Evolutionary conservation across 2,329 filamentous ascomycete genomes (phyloP).

Genomic region (Aureobasidium namibiae): DNA sequence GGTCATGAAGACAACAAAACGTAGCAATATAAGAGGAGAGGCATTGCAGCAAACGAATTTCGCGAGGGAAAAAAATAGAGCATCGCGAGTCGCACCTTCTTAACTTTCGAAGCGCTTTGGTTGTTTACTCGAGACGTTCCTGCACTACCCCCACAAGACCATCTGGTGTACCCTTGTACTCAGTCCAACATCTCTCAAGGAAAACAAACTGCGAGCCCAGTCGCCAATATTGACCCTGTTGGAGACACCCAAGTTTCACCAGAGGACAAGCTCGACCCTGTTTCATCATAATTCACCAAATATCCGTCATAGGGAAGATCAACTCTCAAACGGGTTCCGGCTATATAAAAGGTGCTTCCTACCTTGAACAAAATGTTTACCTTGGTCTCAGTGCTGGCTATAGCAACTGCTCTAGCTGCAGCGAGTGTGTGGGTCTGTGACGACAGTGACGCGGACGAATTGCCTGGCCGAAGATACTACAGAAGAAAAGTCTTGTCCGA

Average conservation of each 20-base stretch:
- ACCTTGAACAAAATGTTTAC: conserved; percentile 1
- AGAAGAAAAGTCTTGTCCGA: neutral
- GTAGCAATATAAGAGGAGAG: neutral
- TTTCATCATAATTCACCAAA: neutral
- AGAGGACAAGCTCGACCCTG: neutral
- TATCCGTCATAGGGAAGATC: neutral
- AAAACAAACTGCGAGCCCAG: neutral
- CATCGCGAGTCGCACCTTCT: neutral
- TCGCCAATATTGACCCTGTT: neutral
- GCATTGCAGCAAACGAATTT: neutral
- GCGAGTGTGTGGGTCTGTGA: conserved; percentile 2
- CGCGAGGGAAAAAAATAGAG: neutral
- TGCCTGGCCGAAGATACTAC: neutral
- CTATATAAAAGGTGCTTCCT: neutral
- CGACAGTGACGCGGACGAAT: neutral
- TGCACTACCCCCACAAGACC: neutral
- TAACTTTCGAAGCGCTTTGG: neutral
- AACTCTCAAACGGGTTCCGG: neutral
- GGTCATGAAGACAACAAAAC: neutral
- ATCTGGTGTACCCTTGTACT: neutral
- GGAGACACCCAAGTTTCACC: neutral
- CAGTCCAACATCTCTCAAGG: neutral
- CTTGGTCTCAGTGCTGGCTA: neutral
- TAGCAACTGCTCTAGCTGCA: neutral
- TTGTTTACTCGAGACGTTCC: neutral